Percentiles rank a stretch among this genome's conserved stretches.
These are phyloP conservation scores for Yarrowia sp. DNA, from an alignment of 805 yeast species.

Conservation along the genomic window DNA sequence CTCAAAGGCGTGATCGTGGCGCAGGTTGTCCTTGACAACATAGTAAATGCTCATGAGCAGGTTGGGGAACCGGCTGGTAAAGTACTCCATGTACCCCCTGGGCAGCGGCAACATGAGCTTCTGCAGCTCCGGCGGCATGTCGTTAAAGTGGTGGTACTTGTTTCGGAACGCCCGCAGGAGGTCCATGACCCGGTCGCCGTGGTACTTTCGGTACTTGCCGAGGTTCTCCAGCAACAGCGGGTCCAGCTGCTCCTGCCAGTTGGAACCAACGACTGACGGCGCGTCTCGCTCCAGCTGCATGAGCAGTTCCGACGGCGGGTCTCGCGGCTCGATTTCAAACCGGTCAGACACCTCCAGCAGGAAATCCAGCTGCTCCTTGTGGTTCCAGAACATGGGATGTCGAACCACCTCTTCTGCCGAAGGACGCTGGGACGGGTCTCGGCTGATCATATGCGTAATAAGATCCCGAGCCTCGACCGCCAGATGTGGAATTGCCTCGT, in stretches of 20 bases:
- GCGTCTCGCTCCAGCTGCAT: constrained; percentile 54
- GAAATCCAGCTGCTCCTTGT: constrained; percentile 72
- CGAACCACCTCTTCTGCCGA: constrained; percentile 60
- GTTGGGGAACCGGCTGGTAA: constrained; percentile 70
- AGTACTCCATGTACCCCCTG: constrained; percentile 76
- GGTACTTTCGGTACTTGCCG: constrained; percentile 88
- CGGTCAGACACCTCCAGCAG: constrained; percentile 84
- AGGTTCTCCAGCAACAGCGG: constrained; percentile 70
- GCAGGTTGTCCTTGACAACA: constrained; percentile 54
- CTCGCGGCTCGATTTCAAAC: constrained; percentile 78
- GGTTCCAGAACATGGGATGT: constrained; percentile 89
- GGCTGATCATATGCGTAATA: constrained; percentile 65
- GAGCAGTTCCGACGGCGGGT: constrained; percentile 66
- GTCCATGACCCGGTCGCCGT: constrained; percentile 74
- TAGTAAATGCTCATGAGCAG: constrained; percentile 71
- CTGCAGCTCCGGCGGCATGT: constrained; percentile 67
- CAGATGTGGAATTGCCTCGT: constrained; percentile 33
- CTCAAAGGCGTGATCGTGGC: constrained; percentile 59
- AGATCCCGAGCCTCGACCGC: constrained; percentile 66
- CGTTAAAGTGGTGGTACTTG: constrained; percentile 92
- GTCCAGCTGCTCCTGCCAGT: constrained; percentile 80
- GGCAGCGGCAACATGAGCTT: constrained; percentile 74
- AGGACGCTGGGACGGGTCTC: constrained; percentile 68
- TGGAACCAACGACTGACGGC: constrained; percentile 45
- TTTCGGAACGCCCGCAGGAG: constrained; percentile 84